Evolutionary conservation across 805 yeast species (phyloP), one percentile per base, ranked within the genome.

Genomic region (Yarrowia alimentaria): DNA sequence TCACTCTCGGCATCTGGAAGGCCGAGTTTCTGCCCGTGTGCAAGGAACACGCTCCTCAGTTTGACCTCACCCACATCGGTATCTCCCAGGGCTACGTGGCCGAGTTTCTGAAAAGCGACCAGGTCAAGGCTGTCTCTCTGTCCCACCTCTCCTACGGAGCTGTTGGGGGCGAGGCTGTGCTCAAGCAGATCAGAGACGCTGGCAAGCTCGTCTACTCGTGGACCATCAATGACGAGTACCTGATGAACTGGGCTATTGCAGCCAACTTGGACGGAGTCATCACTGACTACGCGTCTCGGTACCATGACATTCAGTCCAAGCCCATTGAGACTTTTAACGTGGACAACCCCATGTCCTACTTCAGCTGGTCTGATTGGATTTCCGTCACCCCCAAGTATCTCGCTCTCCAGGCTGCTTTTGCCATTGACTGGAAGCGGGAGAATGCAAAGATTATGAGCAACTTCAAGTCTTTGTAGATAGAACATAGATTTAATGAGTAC

Each of bases 111-210:
- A 56, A 61, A 14, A 77, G 77, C 58, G 71, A 70, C 58, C 79
- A 77, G 63, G 70, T 81, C 49, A 69, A 72, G 21, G 85, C 81
- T 24, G 75, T 82, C 32, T 81, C 88, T 45, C 66, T 70, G 60
- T 72, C 55, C 30, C 60, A 58, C 21, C 52, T 59, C 22, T 60
- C 70, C 73, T 60, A 73, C 77, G 61, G 71, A 75, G 78, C 71
- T 67, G 4, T 57, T 50, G 56, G 70, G 54, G 61, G 77, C 61
- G 56, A 60, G 54, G 53, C 54, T 53, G 56, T 67, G 45, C 58
- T 70, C n/a, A 66, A 64, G 1, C 55, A 61, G 7, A 60, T 73
- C 13, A 54, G 60, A 19, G 55, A 58, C 11, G 56, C 65, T 16
- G 63, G 65, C 28, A 65, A 72, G 21, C 66, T 67, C 9, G 62